Conservation (phyloP, 257 asterid species). For the Schizonepeta tenuifolia region DNA sequence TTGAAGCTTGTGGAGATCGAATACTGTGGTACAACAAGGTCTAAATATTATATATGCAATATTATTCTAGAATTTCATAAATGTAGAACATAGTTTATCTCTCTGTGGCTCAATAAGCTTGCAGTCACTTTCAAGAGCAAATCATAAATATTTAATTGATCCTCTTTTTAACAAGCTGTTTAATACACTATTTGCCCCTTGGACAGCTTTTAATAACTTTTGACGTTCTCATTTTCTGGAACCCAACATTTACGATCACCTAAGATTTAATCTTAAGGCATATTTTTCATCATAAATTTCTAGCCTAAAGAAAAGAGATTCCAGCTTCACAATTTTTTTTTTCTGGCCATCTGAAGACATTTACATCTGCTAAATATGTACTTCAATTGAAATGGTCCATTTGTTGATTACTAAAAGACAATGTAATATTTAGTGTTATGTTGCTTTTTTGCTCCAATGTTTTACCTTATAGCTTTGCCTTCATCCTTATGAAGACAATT, state of each 20-base stretch:
- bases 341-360: background rate
- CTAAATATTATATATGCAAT: slow-evolving; percentile 28
- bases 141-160: background rate
- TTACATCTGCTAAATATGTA: background rate
- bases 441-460: background rate
- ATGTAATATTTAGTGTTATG: background rate
- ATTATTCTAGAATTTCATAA: slow-evolving; percentile 6
- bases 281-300: background rate
- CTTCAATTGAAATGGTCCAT: background rate
- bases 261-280: background rate
- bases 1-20: slow-evolving; percentile 95
- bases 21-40: slow-evolving; percentile 95
- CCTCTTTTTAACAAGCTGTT: background rate
- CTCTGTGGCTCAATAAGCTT: background rate
- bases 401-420: background rate
- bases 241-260: background rate
- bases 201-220: background rate
- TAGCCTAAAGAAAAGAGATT: background rate
- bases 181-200: background rate
- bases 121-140: background rate
- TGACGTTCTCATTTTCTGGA: background rate
- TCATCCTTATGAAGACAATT: background rate
- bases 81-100: background rate
- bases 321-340: background rate
- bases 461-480: background rate